Evolutionary conservation across 106 monocot genomes (phyloP).

Genomic region (Triglochin maritima): DNA sequence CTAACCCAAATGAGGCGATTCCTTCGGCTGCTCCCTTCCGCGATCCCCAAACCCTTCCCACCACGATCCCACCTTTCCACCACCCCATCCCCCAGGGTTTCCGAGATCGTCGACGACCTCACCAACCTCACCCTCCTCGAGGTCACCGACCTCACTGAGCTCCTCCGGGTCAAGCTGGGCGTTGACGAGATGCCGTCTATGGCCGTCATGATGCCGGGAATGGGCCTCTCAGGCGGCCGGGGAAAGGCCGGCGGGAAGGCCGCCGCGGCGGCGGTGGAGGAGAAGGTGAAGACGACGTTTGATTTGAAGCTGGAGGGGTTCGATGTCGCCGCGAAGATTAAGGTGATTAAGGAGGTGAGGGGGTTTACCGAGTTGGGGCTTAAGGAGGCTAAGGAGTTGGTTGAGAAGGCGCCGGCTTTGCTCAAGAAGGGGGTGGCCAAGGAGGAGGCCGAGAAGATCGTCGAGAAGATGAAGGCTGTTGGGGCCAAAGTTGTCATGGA

Average conservation of each 20-base stretch:
- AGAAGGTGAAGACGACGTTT: constrained; percentile 41
- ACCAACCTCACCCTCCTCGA: constrained; percentile 18
- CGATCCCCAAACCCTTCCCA: too few relatives aligned
- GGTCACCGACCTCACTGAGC: constrained; percentile 18
- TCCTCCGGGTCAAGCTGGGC: constrained; percentile 10
- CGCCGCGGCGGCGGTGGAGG: background rate
- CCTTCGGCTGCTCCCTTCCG: background rate
- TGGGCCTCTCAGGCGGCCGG: constrained; percentile 3
- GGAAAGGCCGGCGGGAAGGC: background rate
- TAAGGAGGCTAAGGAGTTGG: constrained; percentile 92
- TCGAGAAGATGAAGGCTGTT: constrained; percentile 55
- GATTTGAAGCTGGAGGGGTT: constrained; percentile 82
- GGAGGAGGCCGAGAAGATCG: constrained; percentile 72
- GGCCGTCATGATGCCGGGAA: constrained; percentile 20
- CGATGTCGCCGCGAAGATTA: constrained; percentile 72
- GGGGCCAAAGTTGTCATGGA: constrained; percentile 57
- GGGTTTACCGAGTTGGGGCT: constrained; percentile 75
- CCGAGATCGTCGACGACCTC: constrained; percentile 19
- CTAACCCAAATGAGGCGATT: background rate
- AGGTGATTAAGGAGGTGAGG: constrained; percentile 91
- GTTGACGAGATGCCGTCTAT: constrained; percentile 14
- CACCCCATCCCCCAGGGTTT: constrained; percentile 3
- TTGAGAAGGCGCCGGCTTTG: constrained; percentile 81
- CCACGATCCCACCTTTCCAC: background rate
- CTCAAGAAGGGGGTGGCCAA: constrained; percentile 59